Conservation (phyloP, 106 monocot genomes). For the Dactylorhiza incarnata region DNA sequence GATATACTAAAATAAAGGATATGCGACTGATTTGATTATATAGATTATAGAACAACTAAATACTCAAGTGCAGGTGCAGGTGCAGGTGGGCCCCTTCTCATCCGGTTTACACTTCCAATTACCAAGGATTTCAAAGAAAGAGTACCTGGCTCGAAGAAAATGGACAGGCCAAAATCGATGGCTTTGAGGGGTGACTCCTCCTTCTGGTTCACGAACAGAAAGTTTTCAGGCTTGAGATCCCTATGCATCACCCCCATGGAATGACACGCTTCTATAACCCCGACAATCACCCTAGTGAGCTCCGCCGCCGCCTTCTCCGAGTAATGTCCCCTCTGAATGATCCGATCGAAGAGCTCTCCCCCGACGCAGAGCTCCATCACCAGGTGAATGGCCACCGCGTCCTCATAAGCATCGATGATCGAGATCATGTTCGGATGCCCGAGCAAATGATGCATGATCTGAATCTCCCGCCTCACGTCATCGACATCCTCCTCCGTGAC, state of each 20-base stretch:
- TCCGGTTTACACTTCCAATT: too few species aligned
- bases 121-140: too few species aligned
- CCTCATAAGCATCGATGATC: constrained; percentile 22
- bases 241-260: constrained; percentile 32
- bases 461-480: constrained; percentile 28
- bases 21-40: too few species aligned
- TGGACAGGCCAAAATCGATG: constrained; percentile 26
- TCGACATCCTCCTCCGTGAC: constrained; percentile 22
- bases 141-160: constrained; percentile 30
- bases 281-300: constrained; percentile 27
- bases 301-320: constrained; percentile 27
- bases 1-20: too few species aligned
- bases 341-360: constrained; percentile 30
- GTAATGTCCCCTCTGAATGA: constrained; percentile 25
- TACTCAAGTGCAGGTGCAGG: too few species aligned
- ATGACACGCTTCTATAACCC: constrained; percentile 25
- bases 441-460: constrained; percentile 26
- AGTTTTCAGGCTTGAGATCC: constrained; percentile 30
- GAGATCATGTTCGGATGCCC: constrained; percentile 26
- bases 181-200: constrained; percentile 20
- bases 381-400: constrained; percentile 19
- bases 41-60: too few species aligned
- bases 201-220: constrained; percentile 19
- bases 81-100: too few species aligned
- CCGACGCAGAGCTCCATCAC: constrained; percentile 28